phyloP scores from a whole-genome alignment of 2,329 filamentous ascomycete species.

The Mollisia scopiformis region DNA sequence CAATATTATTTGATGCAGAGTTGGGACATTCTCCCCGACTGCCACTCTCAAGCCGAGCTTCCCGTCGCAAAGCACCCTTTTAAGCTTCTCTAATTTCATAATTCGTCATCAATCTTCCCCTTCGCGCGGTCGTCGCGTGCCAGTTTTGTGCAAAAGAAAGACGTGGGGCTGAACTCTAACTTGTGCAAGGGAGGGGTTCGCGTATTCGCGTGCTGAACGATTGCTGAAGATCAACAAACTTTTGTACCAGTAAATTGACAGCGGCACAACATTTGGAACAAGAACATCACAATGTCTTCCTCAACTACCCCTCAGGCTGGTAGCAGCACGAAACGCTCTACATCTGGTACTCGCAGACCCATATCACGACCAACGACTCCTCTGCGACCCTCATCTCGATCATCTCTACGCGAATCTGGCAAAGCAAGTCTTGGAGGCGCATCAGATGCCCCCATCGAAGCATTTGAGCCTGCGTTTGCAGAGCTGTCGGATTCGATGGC shows the following conservation, averaged over 20 bases:
- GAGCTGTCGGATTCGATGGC: slow-evolving; percentile 94
- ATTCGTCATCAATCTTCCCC: slow-evolving; percentile 9
- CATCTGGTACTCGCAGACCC: slow-evolving; percentile 31
- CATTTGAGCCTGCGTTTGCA: slow-evolving; percentile 87
- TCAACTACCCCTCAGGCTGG: slow-evolving; percentile 34
- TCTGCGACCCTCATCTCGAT: slow-evolving; percentile 85
- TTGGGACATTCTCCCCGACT: neutral
- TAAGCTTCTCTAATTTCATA: neutral
- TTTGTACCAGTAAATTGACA: neutral
- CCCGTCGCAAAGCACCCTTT: slow-evolving; percentile 1
- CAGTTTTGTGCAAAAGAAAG: neutral
- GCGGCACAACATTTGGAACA: neutral
- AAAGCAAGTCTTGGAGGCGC: slow-evolving; percentile 55
- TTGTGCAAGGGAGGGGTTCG: neutral
- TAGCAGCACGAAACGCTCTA: slow-evolving; percentile 33
- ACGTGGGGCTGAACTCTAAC: neutral
- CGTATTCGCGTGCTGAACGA: neutral
- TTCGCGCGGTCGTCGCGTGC: slow-evolving; percentile 1
- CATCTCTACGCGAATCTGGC: slow-evolving; percentile 77
- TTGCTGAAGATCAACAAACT: neutral
- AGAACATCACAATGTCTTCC: slow-evolving; percentile 23
- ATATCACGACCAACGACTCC: slow-evolving; percentile 78
- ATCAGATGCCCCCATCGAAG: slow-evolving; percentile 71
- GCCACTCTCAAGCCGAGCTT: neutral
- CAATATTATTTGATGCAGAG: neutral